phyloP scores from a whole-genome alignment of 192 early-diverging fungal genomes.

The Entomortierella beljakovae region DNA sequence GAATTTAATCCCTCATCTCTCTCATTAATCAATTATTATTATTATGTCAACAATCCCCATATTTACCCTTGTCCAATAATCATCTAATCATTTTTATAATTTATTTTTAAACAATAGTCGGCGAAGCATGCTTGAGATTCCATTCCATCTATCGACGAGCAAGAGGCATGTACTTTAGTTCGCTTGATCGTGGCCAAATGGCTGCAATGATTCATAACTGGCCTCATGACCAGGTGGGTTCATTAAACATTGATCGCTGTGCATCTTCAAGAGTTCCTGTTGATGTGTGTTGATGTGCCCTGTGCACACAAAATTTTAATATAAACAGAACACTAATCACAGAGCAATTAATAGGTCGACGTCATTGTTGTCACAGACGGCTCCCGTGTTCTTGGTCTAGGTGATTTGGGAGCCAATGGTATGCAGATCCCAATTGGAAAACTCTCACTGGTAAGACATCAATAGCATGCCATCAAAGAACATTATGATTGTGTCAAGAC shows the following conservation, averaged over 20 bases:
- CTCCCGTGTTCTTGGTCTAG: slow-evolving; percentile 92
- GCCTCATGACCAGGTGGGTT: slow-evolving; percentile 65
- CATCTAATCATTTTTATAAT: background rate
- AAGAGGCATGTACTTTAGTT: slow-evolving; percentile 66
- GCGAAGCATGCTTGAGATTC: slow-evolving; percentile 60
- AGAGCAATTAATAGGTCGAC: slow-evolving; percentile 35
- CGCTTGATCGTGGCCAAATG: slow-evolving; percentile 63
- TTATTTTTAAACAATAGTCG: slow-evolving; percentile 43
- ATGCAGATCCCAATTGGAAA: slow-evolving; percentile 98
- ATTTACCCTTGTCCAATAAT: too few relatives aligned
- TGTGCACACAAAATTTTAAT: slow-evolving; percentile 15
- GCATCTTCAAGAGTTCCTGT: background rate
- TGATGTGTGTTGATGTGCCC: slow-evolving; percentile 19
- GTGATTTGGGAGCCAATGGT: slow-evolving; percentile 95
- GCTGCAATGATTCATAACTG: slow-evolving; percentile 68
- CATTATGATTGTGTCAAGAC: background rate
- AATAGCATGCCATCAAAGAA: too few relatives aligned
- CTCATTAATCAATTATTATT: slow-evolving; percentile 5
- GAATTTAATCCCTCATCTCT: background rate
- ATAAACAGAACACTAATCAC: background rate
- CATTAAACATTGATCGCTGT: background rate
- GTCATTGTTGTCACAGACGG: slow-evolving; percentile 93
- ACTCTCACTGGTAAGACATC: slow-evolving; percentile 60
- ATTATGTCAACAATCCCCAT: background rate
- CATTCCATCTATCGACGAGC: slow-evolving; percentile 67